Base-by-base conservation (phyloP, 1,284 basidiomycete genomes). In the Stygiomarasmius scandens region DNA sequence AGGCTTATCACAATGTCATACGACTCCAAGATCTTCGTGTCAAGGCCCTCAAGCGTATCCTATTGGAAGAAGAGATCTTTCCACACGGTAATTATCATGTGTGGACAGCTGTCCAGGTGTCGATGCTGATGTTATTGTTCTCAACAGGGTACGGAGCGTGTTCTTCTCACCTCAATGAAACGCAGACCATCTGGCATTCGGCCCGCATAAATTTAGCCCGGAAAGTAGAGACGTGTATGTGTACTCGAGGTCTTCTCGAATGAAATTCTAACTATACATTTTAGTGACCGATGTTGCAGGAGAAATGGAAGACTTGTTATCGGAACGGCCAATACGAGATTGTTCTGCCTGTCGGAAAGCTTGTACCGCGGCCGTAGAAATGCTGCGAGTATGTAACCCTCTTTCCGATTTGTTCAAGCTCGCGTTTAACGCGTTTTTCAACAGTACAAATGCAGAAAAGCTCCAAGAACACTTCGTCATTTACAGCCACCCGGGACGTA, bases 371-470 rank as follows among this genome's bases (percentile, higher is more conserved):
- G 84, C 86, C n/a, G 74, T 84, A 10, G 79, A 81, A n/a, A 87
- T 88, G 86, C 77, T 88, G 52, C 72, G 74, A 54, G 86, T 88
- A 67, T 72, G 77, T 62, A 11, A 10, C 6, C 49, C 43, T 45
- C 41, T 25, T 25, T 34, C 43, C 10, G 2, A 36, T 24, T 20
- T 41, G 24, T 9, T 32, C 20, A n/a, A n/a, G n/a, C 36, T 43
- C 32, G 49, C 49, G n/a, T 47, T 43, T 32, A 52, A 52, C 34
- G 20, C 10, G n/a, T 38, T 45, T 20, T 58, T 46, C 49, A 48
- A 29, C 61, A 88, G 86, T 88, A 88, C 66, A 88, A 87, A 70
- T 83, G 82, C 66, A 74, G 72, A 58, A 80, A 74, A 60, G 66
- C 79, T 54, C 70, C 74, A 45, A 75, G 70, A 58, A 70, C 71